Conservation (phyloP, 108 stramenopile species). For the Fragilaria crotonensis region DNA sequence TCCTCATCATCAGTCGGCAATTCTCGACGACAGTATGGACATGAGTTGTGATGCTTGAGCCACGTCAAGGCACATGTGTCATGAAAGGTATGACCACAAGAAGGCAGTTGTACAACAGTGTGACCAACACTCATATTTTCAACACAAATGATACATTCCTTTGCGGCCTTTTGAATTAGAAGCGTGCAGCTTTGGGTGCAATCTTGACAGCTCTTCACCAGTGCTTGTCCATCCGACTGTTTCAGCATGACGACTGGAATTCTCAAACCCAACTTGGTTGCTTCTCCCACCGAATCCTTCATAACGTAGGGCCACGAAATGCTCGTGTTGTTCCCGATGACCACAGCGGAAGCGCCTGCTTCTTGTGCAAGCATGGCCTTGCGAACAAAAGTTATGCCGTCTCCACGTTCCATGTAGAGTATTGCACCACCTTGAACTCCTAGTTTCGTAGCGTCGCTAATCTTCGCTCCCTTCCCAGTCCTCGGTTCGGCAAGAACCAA, state of each 20-base stretch:
- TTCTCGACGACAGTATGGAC: conserved; percentile 75
- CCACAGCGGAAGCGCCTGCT: conserved; percentile 65
- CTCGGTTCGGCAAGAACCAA: conserved; percentile 22
- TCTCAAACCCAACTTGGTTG: conserved; percentile 22
- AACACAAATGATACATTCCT: conserved; percentile 65
- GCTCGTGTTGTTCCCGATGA: conserved; percentile 43
- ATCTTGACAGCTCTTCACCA: conserved; percentile 10
- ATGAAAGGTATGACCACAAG: conserved; percentile 78
- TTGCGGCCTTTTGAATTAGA: conserved; percentile 18
- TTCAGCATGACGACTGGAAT: conserved; percentile 80
- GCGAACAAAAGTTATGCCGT: conserved; percentile 65
- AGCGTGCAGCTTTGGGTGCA: conserved; percentile 2
- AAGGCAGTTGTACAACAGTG: conserved; percentile 59
- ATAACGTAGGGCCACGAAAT: conserved; percentile 78
- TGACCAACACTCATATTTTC: conserved; percentile 39
- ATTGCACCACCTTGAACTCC: conserved; percentile 8
- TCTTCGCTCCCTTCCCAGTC: conserved; percentile 35
- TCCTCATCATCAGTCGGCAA: conserved; percentile 81
- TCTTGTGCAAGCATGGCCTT: conserved; percentile 68
- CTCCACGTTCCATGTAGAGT: conserved; percentile 66
- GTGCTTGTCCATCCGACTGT: conserved; percentile 34
- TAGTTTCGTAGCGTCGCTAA: not conserved
- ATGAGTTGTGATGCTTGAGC: conserved; percentile 74
- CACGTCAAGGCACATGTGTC: conserved; percentile 68
- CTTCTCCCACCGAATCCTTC: conserved; percentile 64